These are phyloP conservation scores for Sphagnum magellanicum DNA, from an alignment of 228 moss, liverwort and hornwort species.

Conservation along the genomic window DNA sequence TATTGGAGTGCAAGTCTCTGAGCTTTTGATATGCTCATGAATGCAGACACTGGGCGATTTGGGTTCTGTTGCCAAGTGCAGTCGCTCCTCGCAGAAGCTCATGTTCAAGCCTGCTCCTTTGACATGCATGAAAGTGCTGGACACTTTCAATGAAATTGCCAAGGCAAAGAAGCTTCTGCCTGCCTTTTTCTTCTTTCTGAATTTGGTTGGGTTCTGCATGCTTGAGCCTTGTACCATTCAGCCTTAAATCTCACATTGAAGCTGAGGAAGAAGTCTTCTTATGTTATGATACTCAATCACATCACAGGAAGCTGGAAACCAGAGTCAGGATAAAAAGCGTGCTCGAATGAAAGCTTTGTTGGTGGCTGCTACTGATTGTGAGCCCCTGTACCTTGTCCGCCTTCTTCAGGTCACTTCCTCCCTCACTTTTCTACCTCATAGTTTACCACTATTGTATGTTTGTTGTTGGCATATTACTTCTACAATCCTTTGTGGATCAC, in stretches of 20 bases:
- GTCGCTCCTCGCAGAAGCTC: slow-evolving; percentile 79
- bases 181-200: background rate
- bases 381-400: slow-evolving; percentile 88
- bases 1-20: background rate
- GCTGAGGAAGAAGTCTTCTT: no score
- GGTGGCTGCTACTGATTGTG: slow-evolving; percentile 93
- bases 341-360: slow-evolving; percentile 85
- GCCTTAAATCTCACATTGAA: background rate
- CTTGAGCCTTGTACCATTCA: background rate
- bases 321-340: slow-evolving; percentile 98
- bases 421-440: background rate
- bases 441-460: background rate
- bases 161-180: slow-evolving; percentile 35
- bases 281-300: background rate
- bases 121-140: slow-evolving; percentile 84
- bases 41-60: slow-evolving; percentile 83
- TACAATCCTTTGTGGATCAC: no score
- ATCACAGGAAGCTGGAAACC: slow-evolving; percentile 73
- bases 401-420: slow-evolving; percentile 74
- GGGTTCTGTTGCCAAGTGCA: slow-evolving; percentile 95
- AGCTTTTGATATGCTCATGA: slow-evolving; percentile 17
- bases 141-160: slow-evolving; percentile 86
- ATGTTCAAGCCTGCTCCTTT: slow-evolving; percentile 84
- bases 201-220: background rate
- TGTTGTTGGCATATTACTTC: background rate